Evolutionary conservation across 2,329 filamentous ascomycete species (phyloP).

Genomic region (Colletotrichum plurivorum): DNA sequence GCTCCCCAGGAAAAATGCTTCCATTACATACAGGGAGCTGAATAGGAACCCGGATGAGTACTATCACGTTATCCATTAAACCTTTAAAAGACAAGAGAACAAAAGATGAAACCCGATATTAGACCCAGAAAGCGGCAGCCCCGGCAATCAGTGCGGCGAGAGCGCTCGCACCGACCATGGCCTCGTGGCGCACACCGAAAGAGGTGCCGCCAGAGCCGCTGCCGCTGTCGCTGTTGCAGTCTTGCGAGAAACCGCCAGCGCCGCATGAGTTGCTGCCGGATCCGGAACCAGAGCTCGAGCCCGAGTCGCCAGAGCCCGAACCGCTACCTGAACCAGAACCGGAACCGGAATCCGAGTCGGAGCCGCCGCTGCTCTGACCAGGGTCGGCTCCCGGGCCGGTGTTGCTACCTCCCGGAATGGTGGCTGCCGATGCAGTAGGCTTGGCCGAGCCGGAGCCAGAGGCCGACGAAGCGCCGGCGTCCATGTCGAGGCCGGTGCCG

Average conservation of each 20-base stretch:
- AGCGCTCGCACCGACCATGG: slow-evolving; percentile 51
- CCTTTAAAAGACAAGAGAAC: slow-evolving; percentile 5
- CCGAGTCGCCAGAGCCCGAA: slow-evolving; percentile 27
- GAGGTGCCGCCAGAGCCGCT: slow-evolving; percentile 33
- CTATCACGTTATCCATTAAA: slow-evolving; percentile 23
- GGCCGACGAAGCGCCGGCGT: slow-evolving; percentile 51
- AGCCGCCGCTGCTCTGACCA: slow-evolving; percentile 44
- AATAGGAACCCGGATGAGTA: slow-evolving; percentile 14
- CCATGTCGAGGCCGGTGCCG: slow-evolving; percentile 85
- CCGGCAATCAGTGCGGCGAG: slow-evolving; percentile 53
- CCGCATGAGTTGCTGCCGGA: slow-evolving; percentile 51
- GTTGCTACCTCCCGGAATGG: slow-evolving; percentile 50
- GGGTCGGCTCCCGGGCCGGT: slow-evolving; percentile 47
- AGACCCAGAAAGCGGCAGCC: slow-evolving; percentile 51
- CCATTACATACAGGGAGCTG: slow-evolving; percentile 32
- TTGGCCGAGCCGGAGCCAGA: slow-evolving; percentile 41
- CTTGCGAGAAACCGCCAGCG: slow-evolving; percentile 57
- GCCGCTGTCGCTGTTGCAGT: slow-evolving; percentile 46
- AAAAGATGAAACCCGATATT: slow-evolving; percentile 9
- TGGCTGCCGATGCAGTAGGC: slow-evolving; percentile 38
- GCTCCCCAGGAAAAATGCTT: slow-evolving; percentile 17
- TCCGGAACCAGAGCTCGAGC: slow-evolving; percentile 32
- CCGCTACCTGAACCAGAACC: slow-evolving; percentile 37
- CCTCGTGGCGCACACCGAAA: slow-evolving; percentile 45
- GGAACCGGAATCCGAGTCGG: slow-evolving; percentile 36